Evolutionary conservation across 2,329 filamentous ascomycete genomes (phyloP), one percentile per base, ranked within the genome.

Genomic region (Myriangium duriaei): DNA sequence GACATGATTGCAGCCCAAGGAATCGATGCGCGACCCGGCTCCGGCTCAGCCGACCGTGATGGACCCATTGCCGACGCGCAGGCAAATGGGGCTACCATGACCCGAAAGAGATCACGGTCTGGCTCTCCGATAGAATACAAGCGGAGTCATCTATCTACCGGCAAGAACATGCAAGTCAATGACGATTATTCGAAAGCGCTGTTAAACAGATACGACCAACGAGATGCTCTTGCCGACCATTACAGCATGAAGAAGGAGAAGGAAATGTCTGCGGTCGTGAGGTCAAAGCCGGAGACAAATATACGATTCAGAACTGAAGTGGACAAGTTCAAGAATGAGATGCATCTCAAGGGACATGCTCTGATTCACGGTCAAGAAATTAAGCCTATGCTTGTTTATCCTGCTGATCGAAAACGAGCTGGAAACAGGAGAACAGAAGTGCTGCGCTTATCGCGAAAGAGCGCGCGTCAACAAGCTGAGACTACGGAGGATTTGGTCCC

Each of bases 401-500:
- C 87, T 14, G 64, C 67, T 28, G 74, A 82, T 49, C 81, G 85
- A 55, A 76, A 75, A 45, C 76, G 81, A 39, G 79, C 81, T 1
- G 87, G 85, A 26, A 80, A 80, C 49, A 76, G 82, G 48, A 77
- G 79, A 49, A 81, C 85, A 10, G 74, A 76, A 19, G 68, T 79
- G 43, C 60, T 93, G 34, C 81, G 80, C 46, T 74, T 87, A 46
- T 72, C 74, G 49, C 76, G 82, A 51, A 85, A 85, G 56, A 85
- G 94, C 47, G 72, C 87, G 65, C 72, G 76, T 45, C 74, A 78
- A 48, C 91, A 96, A 63, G 85, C 84, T 15, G 88, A 96, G 49
- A 81, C 88, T 54, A 71, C 84, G 37, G 91, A 98, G 57, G 85
- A 95, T 54, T 66, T 98, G 38, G 83, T 96, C 1, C 91, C 91